These are phyloP conservation scores for Ceratonia siliqua DNA, from an alignment of 306 rosid species.

Conservation along the genomic window DNA sequence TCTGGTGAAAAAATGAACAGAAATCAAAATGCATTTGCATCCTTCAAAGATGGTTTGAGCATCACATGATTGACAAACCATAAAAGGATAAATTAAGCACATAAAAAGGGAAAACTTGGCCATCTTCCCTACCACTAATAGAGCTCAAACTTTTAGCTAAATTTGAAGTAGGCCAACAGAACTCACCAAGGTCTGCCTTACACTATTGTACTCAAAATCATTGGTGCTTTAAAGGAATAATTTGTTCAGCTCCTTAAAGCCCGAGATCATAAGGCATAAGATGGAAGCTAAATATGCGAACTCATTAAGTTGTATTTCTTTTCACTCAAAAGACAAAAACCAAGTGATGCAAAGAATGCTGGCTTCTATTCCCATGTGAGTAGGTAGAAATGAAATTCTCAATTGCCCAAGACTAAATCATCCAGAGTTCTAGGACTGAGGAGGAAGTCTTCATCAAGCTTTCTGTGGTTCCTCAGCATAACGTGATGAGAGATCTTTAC, in stretches of 20 bases:
- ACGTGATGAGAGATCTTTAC: background rate
- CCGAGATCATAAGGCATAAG: background rate
- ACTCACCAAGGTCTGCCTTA: background rate
- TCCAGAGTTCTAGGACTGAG: background rate
- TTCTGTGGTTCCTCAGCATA: background rate
- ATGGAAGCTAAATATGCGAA: background rate
- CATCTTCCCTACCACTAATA: background rate
- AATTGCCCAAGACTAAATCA: background rate
- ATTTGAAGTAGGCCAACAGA: background rate
- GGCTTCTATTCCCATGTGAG: background rate
- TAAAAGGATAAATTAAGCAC: slow-evolving; percentile 13
- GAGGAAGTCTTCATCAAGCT: background rate
- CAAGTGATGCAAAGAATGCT: background rate
- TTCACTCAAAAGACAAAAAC: background rate
- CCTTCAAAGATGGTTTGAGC: slow-evolving; percentile 14
- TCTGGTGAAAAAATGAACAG: slow-evolving; percentile 9
- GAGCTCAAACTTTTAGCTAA: slow-evolving; percentile 6
- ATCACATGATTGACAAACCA: background rate
- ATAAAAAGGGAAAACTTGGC: background rate
- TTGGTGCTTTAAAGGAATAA: background rate
- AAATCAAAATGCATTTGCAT: background rate
- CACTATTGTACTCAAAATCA: background rate
- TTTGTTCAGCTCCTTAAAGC: background rate
- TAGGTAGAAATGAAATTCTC: background rate
- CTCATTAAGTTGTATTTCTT: background rate